Conservation (phyloP, 2,329 filamentous ascomycete genomes). For the Xylaria sp. region DNA sequence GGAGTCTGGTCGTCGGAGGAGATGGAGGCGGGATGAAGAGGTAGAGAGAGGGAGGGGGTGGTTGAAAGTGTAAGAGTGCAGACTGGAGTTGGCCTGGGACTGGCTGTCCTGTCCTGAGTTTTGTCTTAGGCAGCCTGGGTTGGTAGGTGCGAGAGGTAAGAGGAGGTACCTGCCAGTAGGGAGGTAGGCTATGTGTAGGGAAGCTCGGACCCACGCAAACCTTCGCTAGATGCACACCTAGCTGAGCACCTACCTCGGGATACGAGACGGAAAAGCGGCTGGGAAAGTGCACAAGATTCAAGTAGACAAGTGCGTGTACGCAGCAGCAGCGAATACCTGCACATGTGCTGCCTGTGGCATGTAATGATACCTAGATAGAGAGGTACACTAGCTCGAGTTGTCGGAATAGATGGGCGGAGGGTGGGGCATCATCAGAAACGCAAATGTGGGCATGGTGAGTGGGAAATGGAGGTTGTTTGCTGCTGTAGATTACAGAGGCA, state of each 20-base stretch:
- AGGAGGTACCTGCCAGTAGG: background rate
- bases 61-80: conserved; percentile 15
- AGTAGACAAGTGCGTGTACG: background rate
- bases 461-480: background rate
- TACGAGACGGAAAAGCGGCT: background rate
- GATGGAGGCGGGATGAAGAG: background rate
- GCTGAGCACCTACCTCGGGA: background rate
- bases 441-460: conserved; percentile 1
- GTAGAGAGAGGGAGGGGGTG: background rate
- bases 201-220: conserved; percentile 14
- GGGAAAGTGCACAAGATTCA: background rate
- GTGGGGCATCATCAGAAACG: background rate
- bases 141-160: conserved; percentile 11
- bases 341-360: background rate
- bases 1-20: background rate
- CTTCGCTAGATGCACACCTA: background rate
- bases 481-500: too few relatives aligned
- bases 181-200: background rate
- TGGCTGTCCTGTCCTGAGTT: conserved; percentile 8
- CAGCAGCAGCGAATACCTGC: background rate
- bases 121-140: conserved; percentile 1
- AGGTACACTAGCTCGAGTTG: background rate
- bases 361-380: background rate
- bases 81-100: background rate
- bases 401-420: background rate